Conservation (phyloP, 2,329 filamentous ascomycete genomes). For the Endothia cerciana region DNA sequence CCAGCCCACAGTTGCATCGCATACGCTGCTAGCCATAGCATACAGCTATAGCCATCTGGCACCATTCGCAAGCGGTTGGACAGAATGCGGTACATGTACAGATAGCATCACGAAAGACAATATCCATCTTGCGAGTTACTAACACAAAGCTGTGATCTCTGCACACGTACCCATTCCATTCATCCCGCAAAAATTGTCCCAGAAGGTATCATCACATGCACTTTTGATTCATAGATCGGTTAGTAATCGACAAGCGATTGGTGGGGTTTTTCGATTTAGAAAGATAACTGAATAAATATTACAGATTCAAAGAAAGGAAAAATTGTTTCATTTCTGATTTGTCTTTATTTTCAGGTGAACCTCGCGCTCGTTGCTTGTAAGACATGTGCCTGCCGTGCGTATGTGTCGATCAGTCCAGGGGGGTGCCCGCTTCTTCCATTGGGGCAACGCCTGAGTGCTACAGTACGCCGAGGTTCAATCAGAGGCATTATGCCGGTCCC, state of each 20-base stretch:
- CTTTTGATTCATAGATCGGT: too few relatives aligned
- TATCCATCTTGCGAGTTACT: background rate
- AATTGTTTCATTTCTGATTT: too few relatives aligned
- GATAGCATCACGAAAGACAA: background rate
- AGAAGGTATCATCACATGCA: too few relatives aligned
- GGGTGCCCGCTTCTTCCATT: constrained; percentile 5
- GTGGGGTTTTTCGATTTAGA: too few relatives aligned
- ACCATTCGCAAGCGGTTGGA: background rate
- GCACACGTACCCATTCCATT: background rate
- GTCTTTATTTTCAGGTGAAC: too few relatives aligned
- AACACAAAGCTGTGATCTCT: background rate
- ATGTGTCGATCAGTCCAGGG: background rate
- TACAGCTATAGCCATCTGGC: background rate
- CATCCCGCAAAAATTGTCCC: background rate
- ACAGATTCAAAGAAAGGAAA: too few relatives aligned
- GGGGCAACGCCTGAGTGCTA: constrained; percentile 13
- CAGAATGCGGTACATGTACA: background rate
- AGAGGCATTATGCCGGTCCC: constrained; percentile 10
- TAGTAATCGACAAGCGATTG: too few relatives aligned
- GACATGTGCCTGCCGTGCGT: constrained; percentile 2
- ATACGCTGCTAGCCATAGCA: background rate
- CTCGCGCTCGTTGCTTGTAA: too few relatives aligned
- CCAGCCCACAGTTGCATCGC: background rate
- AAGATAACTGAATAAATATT: too few relatives aligned
- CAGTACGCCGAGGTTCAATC: constrained; percentile 23